Percentiles rank a stretch among this genome's conserved stretches.
Conservation (phyloP, 805 yeast genomes). For the Spathaspora sp. region DNA sequence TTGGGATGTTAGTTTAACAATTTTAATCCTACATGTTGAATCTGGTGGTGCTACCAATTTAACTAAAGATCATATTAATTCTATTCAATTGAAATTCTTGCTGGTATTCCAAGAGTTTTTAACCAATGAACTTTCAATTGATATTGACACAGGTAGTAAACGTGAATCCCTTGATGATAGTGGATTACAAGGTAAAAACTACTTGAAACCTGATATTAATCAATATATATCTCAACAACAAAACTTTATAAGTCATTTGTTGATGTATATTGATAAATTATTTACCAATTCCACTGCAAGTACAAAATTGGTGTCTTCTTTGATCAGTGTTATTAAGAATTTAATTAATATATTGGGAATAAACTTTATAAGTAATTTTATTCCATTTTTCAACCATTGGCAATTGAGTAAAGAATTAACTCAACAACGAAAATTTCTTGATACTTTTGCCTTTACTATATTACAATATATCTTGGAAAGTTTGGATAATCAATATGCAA, state of each 20-base stretch:
- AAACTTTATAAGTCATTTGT: conserved; percentile 37
- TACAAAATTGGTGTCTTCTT: conserved; percentile 7
- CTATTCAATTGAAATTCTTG: conserved; percentile 38
- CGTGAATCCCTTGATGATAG: not conserved
- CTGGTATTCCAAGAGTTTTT: conserved; percentile 34
- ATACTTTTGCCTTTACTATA: conserved; percentile 30
- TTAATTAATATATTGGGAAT: conserved; percentile 38
- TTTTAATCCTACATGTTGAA: conserved; percentile 20
- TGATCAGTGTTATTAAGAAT: conserved; percentile 18
- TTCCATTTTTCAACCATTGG: conserved; percentile 48
- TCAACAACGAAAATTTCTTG: conserved; percentile 17
- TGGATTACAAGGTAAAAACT: conserved; percentile 8
- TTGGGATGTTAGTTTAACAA: conserved; percentile 40
- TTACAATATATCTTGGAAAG: conserved; percentile 21
- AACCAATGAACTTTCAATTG: conserved; percentile 21
- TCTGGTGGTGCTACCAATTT: conserved; percentile 12
- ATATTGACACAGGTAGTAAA: not conserved
- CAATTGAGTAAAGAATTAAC: conserved; percentile 14
- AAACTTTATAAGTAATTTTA: conserved; percentile 42
- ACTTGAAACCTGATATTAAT: conserved; percentile 37
- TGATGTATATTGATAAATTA: conserved; percentile 33
- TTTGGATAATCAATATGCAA: conserved; percentile 27
- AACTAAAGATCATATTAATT: conserved; percentile 20
- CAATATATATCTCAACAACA: conserved; percentile 39
- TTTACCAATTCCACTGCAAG: conserved; percentile 20